Base-by-base conservation (phyloP, 768 basidiomycete species). In the Coprinopsis cinerea region DNA sequence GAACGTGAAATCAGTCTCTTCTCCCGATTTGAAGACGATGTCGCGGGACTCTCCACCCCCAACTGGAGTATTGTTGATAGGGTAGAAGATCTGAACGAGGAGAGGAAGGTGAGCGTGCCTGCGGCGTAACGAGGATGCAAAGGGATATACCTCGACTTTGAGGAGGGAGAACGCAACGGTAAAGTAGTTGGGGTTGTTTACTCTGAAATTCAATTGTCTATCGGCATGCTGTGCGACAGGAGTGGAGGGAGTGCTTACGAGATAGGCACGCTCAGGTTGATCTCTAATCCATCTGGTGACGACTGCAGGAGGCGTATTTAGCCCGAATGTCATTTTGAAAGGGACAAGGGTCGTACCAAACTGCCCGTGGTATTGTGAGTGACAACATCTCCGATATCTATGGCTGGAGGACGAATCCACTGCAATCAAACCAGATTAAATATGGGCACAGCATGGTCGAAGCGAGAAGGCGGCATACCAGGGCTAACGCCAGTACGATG, bases 101-200 rank as follows among this genome's bases (percentile, higher is more conserved):
- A 17, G 4, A 41, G 26, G 14, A 15, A 17, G 48, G 34, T 11
- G 14, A 11, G 7, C 22, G 2, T n/a, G 6, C 23, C 20, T 4
- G 5, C 26, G 25, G 2, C 13, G 9, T 14, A 23, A n/a, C 20
- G 30, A 35, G 43, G 3, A 48, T 7, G 15, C 36, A 35, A 22
- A 6, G 42, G 17, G 0, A 53, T 65, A 46, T 63, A 85, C 85
- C 34, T 83, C 64, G 3, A 82, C 83, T 37, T 76, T 70, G 54
- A 92, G 78, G 49, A 76, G 75, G 47, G 76, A 75, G 63, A 92
- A 75, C 17, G 72, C 73, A 9, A 86, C 83, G 7, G 75, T 65
- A 60, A 92, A 89, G 65, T 79, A 89, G 62, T 92, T 92, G 24
- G 89, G 90, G 58, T 92, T 92, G 60, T 69, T 69, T 48, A 91